phyloP scores from a whole-genome alignment of 2,329 filamentous ascomycete species.

The Hypoxylon rubiginosum region DNA sequence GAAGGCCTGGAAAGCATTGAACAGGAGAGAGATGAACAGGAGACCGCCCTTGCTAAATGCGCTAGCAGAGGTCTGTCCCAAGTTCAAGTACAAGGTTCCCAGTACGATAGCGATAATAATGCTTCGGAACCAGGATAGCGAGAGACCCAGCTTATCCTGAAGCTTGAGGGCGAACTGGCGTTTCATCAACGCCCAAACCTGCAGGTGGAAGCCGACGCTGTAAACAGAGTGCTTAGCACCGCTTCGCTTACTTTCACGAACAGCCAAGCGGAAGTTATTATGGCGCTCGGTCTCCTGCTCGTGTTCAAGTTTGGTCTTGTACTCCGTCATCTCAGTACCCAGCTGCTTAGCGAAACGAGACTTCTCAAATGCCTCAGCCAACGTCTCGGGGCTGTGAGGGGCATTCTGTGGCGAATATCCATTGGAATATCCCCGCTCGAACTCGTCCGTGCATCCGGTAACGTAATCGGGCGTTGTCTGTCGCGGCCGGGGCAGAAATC shows the following conservation, averaged over 20 bases:
- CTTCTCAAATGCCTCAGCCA: slow-evolving; percentile 77
- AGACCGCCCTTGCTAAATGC: slow-evolving; percentile 87
- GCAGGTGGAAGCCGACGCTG: slow-evolving; percentile 83
- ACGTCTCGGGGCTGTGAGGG: slow-evolving; percentile 75
- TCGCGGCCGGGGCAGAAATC: slow-evolving; percentile 79
- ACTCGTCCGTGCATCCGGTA: slow-evolving; percentile 86
- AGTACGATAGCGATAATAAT: slow-evolving; percentile 83
- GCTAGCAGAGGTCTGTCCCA: slow-evolving; percentile 74
- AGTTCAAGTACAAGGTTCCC: slow-evolving; percentile 82
- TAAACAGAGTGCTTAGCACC: slow-evolving; percentile 83
- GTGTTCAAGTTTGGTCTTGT: slow-evolving; percentile 73
- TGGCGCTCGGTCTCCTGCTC: slow-evolving; percentile 75
- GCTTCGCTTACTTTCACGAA: slow-evolving; percentile 82
- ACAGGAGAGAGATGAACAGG: slow-evolving; percentile 82
- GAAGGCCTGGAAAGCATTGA: slow-evolving; percentile 91
- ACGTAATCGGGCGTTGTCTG: slow-evolving; percentile 87
- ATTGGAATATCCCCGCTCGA: slow-evolving; percentile 80
- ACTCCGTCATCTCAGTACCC: slow-evolving; percentile 75
- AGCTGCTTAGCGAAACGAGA: slow-evolving; percentile 71
- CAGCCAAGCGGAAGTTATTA: slow-evolving; percentile 82
- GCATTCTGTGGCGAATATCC: slow-evolving; percentile 76
- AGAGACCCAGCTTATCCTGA: slow-evolving; percentile 84
- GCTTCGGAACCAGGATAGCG: slow-evolving; percentile 75
- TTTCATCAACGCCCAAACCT: slow-evolving; percentile 86
- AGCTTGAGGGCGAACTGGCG: slow-evolving; percentile 88